Conservation (phyloP, 225 moss, liverwort and hornwort genomes). For the Polytrichum commune region DNA sequence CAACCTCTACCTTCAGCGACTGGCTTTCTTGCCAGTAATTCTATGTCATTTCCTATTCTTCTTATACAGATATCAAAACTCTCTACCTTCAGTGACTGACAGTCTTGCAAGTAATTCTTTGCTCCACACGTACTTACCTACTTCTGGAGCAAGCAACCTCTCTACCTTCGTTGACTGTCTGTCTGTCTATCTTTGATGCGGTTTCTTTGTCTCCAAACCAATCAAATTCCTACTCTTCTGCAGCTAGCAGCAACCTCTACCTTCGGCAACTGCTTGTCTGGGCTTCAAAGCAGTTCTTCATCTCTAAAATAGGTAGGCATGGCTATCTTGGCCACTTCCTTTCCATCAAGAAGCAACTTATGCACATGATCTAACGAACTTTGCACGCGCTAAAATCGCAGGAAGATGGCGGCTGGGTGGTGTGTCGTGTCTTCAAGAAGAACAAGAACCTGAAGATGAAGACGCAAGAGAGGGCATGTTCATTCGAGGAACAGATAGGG, state of each 20-base stretch:
- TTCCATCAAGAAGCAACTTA: not conserved
- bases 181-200: too few species aligned
- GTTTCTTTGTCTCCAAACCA: too few species aligned
- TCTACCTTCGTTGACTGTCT: not conserved
- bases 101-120: too few species aligned
- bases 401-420: conserved; percentile 62
- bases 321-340: too few species aligned
- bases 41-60: too few species aligned
- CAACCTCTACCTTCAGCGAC: too few species aligned
- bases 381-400: conserved; percentile 9
- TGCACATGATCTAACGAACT: not conserved
- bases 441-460: conserved; percentile 45
- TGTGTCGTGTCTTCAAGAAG: conserved; percentile 53
- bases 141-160: not conserved
- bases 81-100: too few species aligned
- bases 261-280: not conserved
- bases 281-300: not conserved
- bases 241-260: not conserved
- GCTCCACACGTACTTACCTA: too few species aligned
- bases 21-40: too few species aligned
- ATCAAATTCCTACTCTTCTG: too few species aligned
- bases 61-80: too few species aligned
- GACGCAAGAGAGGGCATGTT: conserved; percentile 36
- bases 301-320: not conserved
- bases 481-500: conserved; percentile 36